Percentiles rank a stretch among this genome's conserved stretches.
phyloP scores from a whole-genome alignment of 352 stramenopile genomes.

The Phytophthora fragariae region DNA sequence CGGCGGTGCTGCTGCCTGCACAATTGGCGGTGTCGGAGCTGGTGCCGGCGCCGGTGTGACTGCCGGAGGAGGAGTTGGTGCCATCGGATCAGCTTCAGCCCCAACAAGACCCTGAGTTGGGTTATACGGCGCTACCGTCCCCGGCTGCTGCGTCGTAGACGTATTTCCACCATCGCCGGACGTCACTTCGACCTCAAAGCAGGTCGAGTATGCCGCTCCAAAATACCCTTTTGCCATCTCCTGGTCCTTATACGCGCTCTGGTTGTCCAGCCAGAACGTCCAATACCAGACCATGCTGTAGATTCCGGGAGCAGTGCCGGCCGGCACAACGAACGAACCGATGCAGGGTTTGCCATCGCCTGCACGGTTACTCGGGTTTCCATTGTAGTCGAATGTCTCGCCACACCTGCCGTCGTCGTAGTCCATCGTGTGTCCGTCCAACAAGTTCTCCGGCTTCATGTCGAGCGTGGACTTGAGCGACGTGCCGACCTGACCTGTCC shows the following conservation, averaged over 20 bases:
- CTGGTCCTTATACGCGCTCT: conserved; percentile 59
- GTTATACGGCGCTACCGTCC: neutral
- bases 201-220: conserved; percentile 71
- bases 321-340: conserved; percentile 57
- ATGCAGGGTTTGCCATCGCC: conserved; percentile 72
- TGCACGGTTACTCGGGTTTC: conserved; percentile 51
- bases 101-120: conserved; percentile 3
- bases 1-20: conserved; percentile 6
- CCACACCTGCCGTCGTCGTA: conserved; percentile 74
- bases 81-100: conserved; percentile 3
- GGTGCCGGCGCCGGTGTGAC: conserved; percentile 1
- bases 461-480: conserved; percentile 57
- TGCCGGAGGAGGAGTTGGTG: neutral
- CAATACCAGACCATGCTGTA: conserved; percentile 81
- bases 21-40: conserved; percentile 11
- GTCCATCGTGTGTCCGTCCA: conserved; percentile 53
- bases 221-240: conserved; percentile 64
- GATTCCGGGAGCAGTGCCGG: conserved; percentile 49
- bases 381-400: conserved; percentile 54
- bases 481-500: conserved; percentile 51
- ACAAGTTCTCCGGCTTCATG: conserved; percentile 55
- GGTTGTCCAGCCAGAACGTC: conserved; percentile 70
- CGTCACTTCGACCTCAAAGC: conserved; percentile 65
- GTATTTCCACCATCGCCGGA: conserved; percentile 1
- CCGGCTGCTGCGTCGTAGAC: conserved; percentile 7